phyloP scores from a whole-genome alignment of 441 rosid genomes.

The Biscutella laevigata region DNA sequence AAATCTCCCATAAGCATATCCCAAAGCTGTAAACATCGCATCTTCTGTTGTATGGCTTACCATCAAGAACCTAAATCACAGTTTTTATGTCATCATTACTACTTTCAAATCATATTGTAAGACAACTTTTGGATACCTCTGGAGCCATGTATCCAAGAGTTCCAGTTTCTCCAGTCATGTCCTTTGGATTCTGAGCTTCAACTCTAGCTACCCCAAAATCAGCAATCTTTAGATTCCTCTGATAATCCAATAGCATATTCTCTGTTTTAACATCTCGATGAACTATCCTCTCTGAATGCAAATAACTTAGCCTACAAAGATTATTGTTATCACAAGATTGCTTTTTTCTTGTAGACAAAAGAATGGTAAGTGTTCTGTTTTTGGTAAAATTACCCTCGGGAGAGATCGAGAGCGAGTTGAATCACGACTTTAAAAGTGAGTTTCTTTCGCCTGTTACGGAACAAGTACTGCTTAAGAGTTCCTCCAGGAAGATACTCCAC shows the following conservation, averaged over 20 bases:
- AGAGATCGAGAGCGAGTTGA: conserved; percentile 79
- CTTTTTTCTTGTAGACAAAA: background rate
- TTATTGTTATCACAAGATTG: background rate
- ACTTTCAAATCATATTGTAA: too few species aligned
- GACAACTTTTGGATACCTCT: conserved; percentile 66
- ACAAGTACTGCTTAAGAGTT: conserved; percentile 70
- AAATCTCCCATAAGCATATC: conserved; percentile 92
- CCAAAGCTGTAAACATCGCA: conserved; percentile 97
- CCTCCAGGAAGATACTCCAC: conserved; percentile 88
- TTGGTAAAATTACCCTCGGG: too few species aligned
- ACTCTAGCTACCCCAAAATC: conserved; percentile 98
- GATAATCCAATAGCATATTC: conserved; percentile 68
- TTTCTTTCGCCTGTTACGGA: conserved; percentile 68
- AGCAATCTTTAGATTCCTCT: conserved; percentile 72
- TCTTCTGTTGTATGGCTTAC: conserved; percentile 85
- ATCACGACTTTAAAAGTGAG: conserved; percentile 66
- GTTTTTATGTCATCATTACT: too few species aligned
- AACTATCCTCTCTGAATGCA: conserved; percentile 78
- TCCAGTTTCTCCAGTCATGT: conserved; percentile 98
- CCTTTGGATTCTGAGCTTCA: conserved; percentile 88
- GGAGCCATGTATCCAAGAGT: conserved; percentile 99
- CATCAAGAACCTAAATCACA: conserved; percentile 66
- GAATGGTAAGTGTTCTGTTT: too few species aligned
- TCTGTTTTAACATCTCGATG: conserved; percentile 94
- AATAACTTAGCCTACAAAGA: conserved; percentile 67